A percentile compares a stretch with the other conserved stretches of the same genome.
These are phyloP conservation scores for Exophiala alcalophila DNA, from an alignment of 2,329 filamentous ascomycete species.

Conservation along the genomic window DNA sequence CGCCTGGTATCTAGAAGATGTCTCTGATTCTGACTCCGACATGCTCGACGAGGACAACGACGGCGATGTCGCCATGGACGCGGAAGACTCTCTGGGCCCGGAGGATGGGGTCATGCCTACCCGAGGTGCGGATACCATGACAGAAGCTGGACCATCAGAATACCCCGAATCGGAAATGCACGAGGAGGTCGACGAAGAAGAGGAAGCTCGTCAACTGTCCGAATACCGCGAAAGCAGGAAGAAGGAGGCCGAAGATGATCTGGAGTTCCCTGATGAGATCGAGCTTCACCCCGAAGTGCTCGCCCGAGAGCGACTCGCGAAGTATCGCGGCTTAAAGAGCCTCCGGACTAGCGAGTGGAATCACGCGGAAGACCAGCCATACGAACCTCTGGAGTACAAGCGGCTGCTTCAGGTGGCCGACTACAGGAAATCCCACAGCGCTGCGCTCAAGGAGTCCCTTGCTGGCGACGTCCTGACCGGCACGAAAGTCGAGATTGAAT, in stretches of 20 bases:
- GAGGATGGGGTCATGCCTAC: constrained; percentile 73
- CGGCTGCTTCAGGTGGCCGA: constrained; percentile 83
- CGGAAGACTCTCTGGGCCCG: constrained; percentile 58
- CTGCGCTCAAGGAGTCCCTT: constrained; percentile 74
- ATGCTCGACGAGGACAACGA: constrained; percentile 66
- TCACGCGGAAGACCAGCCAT: constrained; percentile 76
- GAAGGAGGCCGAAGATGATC: constrained; percentile 80
- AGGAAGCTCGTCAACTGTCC: constrained; percentile 77
- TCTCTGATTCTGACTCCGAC: constrained; percentile 83
- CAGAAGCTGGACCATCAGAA: constrained; percentile 78
- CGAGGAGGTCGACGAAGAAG: constrained; percentile 71
- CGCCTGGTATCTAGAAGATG: constrained; percentile 83
- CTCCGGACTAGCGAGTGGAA: constrained; percentile 85
- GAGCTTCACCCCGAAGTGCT: constrained; percentile 85
- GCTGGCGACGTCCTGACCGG: constrained; percentile 84
- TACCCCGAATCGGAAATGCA: constrained; percentile 95
- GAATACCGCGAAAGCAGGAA: constrained; percentile 76
- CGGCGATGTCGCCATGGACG: constrained; percentile 49
- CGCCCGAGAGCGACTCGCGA: constrained; percentile 77
- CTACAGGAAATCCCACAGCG: constrained; percentile 78
- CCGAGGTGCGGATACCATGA: constrained; percentile 52
- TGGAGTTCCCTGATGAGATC: constrained; percentile 96
- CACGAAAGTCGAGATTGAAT: constrained; percentile 75
- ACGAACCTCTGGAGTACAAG: constrained; percentile 87
- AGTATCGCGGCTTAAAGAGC: constrained; percentile 90